Evolutionary conservation across 306 rosid genomes (phyloP).

Genomic region (Phaseolus lunatus): DNA sequence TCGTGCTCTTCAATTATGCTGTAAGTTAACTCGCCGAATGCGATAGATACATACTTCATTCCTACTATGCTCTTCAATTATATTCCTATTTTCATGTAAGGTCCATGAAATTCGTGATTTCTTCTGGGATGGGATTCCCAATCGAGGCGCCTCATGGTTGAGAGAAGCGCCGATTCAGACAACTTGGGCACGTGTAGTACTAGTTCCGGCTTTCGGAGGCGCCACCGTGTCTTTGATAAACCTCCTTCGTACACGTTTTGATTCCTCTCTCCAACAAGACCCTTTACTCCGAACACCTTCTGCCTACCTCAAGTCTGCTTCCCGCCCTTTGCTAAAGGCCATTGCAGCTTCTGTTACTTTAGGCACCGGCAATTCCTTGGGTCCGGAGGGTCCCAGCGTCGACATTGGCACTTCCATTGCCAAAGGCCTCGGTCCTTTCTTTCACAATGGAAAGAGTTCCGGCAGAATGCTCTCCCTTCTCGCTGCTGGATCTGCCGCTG

Average conservation of each 20-base stretch:
- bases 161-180: constrained; percentile 67
- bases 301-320: constrained; percentile 54
- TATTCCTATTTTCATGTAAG: constrained; percentile 40
- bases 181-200: constrained; percentile 72
- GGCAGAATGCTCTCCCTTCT: constrained; percentile 66
- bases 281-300: constrained; percentile 43
- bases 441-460: constrained; percentile 48
- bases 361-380: constrained; percentile 91
- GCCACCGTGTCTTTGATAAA: constrained; percentile 61
- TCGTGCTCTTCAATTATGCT: constrained; percentile 75
- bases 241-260: constrained; percentile 51
- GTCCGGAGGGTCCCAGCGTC: constrained; percentile 95
- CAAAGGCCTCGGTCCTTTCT: constrained; percentile 65
- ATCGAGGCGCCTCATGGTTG: constrained; percentile 85
- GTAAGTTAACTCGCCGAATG: constrained; percentile 48
- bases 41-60: background rate
- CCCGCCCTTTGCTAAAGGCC: constrained; percentile 75
- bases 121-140: constrained; percentile 84
- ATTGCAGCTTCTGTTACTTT: constrained; percentile 79
- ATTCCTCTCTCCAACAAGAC: constrained; percentile 45
- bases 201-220: constrained; percentile 86
- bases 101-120: constrained; percentile 83
- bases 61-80: background rate
- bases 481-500: constrained; percentile 98
- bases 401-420: constrained; percentile 89